Base-by-base conservation (phyloP, 225 moss, liverwort and hornwort species). In the Bryum argenteum region DNA sequence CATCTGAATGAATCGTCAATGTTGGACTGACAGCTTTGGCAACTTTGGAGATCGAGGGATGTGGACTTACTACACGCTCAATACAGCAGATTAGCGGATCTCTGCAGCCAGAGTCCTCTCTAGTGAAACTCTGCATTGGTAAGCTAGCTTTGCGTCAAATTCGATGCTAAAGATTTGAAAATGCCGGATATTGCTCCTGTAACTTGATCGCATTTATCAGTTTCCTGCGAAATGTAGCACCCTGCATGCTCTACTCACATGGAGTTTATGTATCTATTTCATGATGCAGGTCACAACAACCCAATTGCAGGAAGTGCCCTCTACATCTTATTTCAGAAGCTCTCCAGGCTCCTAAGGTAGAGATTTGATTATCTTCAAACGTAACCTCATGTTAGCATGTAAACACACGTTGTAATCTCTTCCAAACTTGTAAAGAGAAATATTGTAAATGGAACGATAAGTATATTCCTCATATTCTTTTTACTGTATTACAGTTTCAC, bases 101-200 rank as follows among this genome's bases (percentile, higher is more conserved):
- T 73, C 74, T 98, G 58, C 82, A 85, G 21, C 78, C 84, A 66
- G 88, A 86, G 21, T 89, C 92, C 37, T 76, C 82, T 44, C 92
- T 98, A 63, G 83, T 88, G 41, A 98, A 92, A 75, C 82, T 98
- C 71, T 89, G 86, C 69, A 91, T 98, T 57, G 97, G 97, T 98
- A 80, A 89, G 90, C 69, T 55, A 17, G 20, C 59, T 65, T 54
- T 60, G 43, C 24, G 6, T 55, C 33, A 33, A 54, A 50, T 20
- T 71, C n/a, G 15, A 63, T 63, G 58, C 58, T 51, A 41, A 41
- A 54, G 13, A 60, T 10, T 56, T 8, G 45, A 72, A 12, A 59
- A 56, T 69, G 19, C 50, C 50, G 18, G 54, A 60, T 47, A 58
- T 42, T 70, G 3, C 43, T 57, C 23, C 58, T 23, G 10, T 39